These are phyloP conservation scores for Gryganskiella cystojenkinii DNA, from an alignment of 192 early-diverging fungal species.

Conservation along the genomic window DNA sequence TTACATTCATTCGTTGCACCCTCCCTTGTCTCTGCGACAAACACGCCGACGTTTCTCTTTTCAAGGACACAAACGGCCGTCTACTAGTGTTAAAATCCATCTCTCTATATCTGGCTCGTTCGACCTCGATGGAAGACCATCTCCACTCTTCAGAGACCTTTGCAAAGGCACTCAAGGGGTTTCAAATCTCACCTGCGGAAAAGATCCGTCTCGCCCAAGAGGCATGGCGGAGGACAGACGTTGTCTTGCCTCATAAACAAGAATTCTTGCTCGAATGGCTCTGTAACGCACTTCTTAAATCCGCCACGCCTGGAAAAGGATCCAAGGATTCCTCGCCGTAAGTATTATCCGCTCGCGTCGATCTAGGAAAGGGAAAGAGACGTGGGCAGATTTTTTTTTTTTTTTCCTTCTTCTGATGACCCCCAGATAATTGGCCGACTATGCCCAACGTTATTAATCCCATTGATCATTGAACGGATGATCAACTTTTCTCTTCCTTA, in stretches of 20 bases:
- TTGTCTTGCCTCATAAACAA: conserved; percentile 53
- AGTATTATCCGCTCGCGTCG: too few relatives aligned
- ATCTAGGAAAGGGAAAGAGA: too few relatives aligned
- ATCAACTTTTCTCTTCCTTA: conserved; percentile 3
- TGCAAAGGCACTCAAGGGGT: conserved; percentile 48
- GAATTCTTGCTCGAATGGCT: conserved; percentile 55
- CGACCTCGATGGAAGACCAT: conserved; percentile 35
- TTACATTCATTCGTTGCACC: too few relatives aligned
- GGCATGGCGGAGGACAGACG: conserved; percentile 35
- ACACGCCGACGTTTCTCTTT: too few relatives aligned
- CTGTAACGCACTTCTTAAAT: conserved; percentile 43
- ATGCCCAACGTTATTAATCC: too few relatives aligned
- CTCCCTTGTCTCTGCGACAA: too few relatives aligned
- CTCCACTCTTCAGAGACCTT: conserved; percentile 47
- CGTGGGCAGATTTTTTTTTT: too few relatives aligned
- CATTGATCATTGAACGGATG: too few relatives aligned
- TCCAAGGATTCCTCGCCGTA: conserved; percentile 31
- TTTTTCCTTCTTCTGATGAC: neutral
- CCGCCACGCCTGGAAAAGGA: conserved; percentile 26
- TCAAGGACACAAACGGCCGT: too few relatives aligned
- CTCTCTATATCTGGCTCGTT: too few relatives aligned
- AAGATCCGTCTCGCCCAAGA: conserved; percentile 44
- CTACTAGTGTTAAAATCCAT: too few relatives aligned
- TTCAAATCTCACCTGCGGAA: conserved; percentile 27
- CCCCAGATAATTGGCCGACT: too few relatives aligned